Base-by-base conservation (phyloP, 768 basidiomycete species). In the Calocybe cyanea region DNA sequence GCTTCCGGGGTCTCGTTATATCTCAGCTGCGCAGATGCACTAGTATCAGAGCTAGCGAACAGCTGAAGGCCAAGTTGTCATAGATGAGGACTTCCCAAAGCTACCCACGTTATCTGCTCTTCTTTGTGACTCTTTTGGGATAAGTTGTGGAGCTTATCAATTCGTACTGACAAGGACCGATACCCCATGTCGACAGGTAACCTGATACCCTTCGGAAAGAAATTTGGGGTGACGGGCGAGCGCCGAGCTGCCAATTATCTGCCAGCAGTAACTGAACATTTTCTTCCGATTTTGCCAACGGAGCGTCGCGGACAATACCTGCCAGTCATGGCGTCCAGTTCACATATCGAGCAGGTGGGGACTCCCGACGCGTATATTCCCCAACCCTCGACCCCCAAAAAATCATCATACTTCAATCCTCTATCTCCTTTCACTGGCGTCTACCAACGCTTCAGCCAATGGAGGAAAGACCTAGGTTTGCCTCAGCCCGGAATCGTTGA, bases 401-500 rank as follows among this genome's bases (percentile, higher is more conserved):
- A 63, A 42, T 54, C 62, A 28, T 71, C 71, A 41, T 66, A 68
- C 45, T 65, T 73, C 45, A 66, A 67, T 49, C 68, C 73, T 28
- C 57, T 75, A 3, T 73, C 80, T 38, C 87, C 90, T 20, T 67
- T 91, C 47, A 74, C 77, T 41, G 80, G 74, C 64, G 71, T 78
- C 18, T 87, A 85, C 64, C 73, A 78, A 57, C 80, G 83, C 46
- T 83, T 95, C 65, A 75, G 85, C 49, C 70, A 78, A 62, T 94
- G 92, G 88, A 82, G 92, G 56, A 76, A 80, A 57, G 77, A 81
- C 51, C 74, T 94, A 53, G 87, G 83, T 38, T 72, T 98, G 40
- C 81, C 91, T 32, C 87, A 90, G 66, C 94, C 94, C n/a, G 94
- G 94, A 45, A 84, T 87, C 13, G 83, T 85, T 36, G 94, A 98